A percentile compares a stretch with the other conserved stretches of the same genome.
phyloP scores from a whole-genome alignment of 2,329 filamentous ascomycete species.

The Colletotrichum lindemuthianum region DNA sequence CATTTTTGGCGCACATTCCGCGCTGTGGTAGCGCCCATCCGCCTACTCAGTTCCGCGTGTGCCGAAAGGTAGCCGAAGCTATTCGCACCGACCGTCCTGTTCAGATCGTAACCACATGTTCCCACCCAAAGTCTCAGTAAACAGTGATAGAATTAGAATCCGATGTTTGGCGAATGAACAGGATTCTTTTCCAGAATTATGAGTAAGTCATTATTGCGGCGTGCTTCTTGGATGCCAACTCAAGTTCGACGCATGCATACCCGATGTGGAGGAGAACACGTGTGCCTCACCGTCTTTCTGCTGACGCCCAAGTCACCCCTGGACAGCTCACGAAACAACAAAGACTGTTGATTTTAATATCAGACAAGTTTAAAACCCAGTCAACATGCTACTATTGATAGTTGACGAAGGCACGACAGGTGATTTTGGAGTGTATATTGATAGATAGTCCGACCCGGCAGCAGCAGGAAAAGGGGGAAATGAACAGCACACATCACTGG shows the following conservation, averaged over 20 bases:
- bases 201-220: neutral
- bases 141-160: too few relatives aligned
- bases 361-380: too few relatives aligned
- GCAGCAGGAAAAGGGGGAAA: neutral
- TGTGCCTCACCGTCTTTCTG: slow-evolving; percentile 21
- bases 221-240: neutral
- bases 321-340: neutral
- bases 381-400: too few relatives aligned
- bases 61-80: slow-evolving; percentile 11
- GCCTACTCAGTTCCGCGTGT: too few relatives aligned
- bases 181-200: neutral
- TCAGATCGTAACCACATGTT: neutral
- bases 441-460: neutral
- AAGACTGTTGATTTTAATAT: neutral
- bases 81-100: slow-evolving; percentile 19
- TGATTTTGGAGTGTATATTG: too few relatives aligned
- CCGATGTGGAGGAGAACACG: slow-evolving; percentile 36
- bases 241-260: slow-evolving; percentile 28
- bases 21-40: too few relatives aligned
- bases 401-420: too few relatives aligned
- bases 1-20: neutral
- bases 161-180: too few relatives aligned
- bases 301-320: neutral
- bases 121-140: too few relatives aligned
- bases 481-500: neutral